These are phyloP conservation scores for Rhododendron ferrugineum DNA, from an alignment of 148 eudicot species.

Conservation along the genomic window DNA sequence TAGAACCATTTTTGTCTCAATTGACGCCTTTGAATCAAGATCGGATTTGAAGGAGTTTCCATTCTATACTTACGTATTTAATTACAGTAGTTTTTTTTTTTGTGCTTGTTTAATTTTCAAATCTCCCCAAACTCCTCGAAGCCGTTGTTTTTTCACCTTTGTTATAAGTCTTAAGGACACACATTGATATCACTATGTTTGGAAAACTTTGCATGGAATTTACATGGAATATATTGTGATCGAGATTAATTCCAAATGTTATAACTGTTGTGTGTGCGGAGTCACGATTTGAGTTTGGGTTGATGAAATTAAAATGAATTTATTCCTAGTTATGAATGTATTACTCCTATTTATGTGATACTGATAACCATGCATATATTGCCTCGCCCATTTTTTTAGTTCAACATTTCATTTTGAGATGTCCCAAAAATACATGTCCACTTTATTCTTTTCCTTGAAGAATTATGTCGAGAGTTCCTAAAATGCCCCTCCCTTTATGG, in stretches of 20 bases:
- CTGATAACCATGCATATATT: too few species aligned
- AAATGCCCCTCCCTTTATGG: too few species aligned
- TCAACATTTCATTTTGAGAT: too few species aligned
- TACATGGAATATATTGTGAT: background rate
- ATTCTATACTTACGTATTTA: background rate
- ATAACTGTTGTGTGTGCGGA: background rate
- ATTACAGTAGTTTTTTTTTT: background rate
- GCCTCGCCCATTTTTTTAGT: too few species aligned
- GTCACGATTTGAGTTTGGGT: too few species aligned
- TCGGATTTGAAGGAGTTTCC: background rate
- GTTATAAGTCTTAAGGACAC: background rate
- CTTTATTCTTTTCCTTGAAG: too few species aligned
- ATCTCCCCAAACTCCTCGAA: background rate
- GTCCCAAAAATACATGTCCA: too few species aligned
- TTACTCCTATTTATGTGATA: too few species aligned
- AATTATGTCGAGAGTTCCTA: too few species aligned
- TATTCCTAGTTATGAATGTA: too few species aligned
- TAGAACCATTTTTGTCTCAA: conserved; percentile 28
- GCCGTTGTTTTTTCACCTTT: background rate
- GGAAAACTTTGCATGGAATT: background rate
- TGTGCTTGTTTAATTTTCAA: background rate
- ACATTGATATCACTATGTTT: background rate
- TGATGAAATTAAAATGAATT: too few species aligned
- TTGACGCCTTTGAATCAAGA: conserved; percentile 10
- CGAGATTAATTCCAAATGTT: background rate